phyloP scores from a whole-genome alignment of 2,329 filamentous ascomycete genomes.

The Penicillium griseofulvum region DNA sequence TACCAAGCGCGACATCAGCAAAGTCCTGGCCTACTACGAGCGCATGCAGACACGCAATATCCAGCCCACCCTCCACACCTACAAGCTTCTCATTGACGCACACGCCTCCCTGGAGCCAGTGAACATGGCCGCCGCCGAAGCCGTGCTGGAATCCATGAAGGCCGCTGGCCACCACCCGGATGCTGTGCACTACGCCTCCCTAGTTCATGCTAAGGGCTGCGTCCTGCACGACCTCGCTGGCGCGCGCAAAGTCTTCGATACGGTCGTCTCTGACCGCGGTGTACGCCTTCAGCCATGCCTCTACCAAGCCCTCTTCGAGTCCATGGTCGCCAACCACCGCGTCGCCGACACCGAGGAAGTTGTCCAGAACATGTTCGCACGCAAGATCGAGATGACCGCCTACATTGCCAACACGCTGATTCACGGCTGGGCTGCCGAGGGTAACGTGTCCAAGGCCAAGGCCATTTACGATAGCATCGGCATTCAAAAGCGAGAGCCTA shows the following conservation, averaged over 20 bases:
- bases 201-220: constrained; percentile 95
- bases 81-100: constrained; percentile 94
- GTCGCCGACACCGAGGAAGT: constrained; percentile 73
- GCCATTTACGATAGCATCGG: constrained; percentile 77
- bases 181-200: constrained; percentile 89
- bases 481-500: constrained; percentile 80
- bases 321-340: constrained; percentile 91
- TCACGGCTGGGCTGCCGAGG: constrained; percentile 88
- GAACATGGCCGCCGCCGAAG: constrained; percentile 82
- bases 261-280: constrained; percentile 65
- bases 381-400: constrained; percentile 79
- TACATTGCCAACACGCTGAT: constrained; percentile 99
- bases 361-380: constrained; percentile 70
- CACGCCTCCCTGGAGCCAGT: constrained; percentile 91
- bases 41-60: constrained; percentile 88
- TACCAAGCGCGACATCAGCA: constrained; percentile 91
- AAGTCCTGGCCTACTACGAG: constrained; percentile 92
- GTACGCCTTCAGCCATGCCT: constrained; percentile 77
- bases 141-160: constrained; percentile 75
- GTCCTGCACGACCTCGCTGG: constrained; percentile 87
- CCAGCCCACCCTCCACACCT: constrained; percentile 89
- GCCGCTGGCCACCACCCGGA: constrained; percentile 73
- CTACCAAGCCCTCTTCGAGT: constrained; percentile 95
- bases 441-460: constrained; percentile 74
- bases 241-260: constrained; percentile 77